These are phyloP conservation scores for Malassezia obtusa DNA, from an alignment of 1,284 basidiomycete genomes.

Conservation along the genomic window DNA sequence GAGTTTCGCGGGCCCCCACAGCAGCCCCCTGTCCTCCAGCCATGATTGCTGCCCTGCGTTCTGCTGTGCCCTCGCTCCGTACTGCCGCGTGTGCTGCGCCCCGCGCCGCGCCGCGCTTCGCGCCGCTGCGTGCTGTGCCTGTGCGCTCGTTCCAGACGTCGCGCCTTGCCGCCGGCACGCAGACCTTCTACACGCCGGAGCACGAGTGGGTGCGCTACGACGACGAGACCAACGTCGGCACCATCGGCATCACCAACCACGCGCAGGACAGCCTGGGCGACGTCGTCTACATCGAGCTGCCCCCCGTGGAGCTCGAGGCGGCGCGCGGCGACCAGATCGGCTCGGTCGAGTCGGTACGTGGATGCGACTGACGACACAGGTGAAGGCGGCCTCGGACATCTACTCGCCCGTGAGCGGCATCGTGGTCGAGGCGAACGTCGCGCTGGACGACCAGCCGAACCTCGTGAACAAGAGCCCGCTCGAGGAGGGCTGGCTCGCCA, in stretches of 20 bases:
- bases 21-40: background rate
- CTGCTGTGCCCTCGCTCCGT: background rate
- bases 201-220: slow-evolving; percentile 85
- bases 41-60: slow-evolving; percentile 14
- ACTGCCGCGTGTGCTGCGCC: background rate
- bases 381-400: slow-evolving; percentile 95
- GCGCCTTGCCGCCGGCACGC: slow-evolving; percentile 9
- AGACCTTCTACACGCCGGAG: slow-evolving; percentile 58
- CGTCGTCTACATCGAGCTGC: slow-evolving; percentile 94
- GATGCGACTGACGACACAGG: background rate
- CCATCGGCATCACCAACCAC: slow-evolving; percentile 81
- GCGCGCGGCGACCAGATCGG: slow-evolving; percentile 82
- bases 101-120: background rate
- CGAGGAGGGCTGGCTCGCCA: slow-evolving; percentile 85
- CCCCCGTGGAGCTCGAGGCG: slow-evolving; percentile 61
- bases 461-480: slow-evolving; percentile 84
- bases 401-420: slow-evolving; percentile 86
- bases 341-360: slow-evolving; percentile 68
- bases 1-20: background rate
- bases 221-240: slow-evolving; percentile 66
- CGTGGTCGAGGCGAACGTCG: slow-evolving; percentile 69
- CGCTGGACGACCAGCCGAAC: slow-evolving; percentile 61
- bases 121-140: background rate
- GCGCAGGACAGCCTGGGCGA: slow-evolving; percentile 88
- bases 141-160: slow-evolving; percentile 16